Evolutionary conservation across 1,284 basidiomycete genomes (phyloP).

Genomic region (Puccinia coronata): DNA sequence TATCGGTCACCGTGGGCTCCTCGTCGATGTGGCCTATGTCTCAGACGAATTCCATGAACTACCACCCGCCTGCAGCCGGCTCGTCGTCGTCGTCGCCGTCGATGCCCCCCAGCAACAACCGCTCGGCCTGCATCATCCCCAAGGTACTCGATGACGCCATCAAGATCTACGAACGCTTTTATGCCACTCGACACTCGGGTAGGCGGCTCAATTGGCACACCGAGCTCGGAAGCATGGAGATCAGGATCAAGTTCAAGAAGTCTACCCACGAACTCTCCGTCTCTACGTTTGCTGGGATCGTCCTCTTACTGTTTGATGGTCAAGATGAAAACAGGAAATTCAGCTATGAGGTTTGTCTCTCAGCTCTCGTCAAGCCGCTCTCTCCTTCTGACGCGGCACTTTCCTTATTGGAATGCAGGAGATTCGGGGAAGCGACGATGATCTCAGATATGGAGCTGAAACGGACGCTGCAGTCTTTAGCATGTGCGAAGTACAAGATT

Average conservation of each 20-base stretch:
- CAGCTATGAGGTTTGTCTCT: constrained; percentile 67
- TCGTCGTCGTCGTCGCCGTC: not conserved
- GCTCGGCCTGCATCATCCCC: constrained; percentile 68
- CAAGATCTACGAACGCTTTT: constrained; percentile 83
- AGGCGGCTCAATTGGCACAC: constrained; percentile 91
- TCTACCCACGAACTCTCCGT: constrained; percentile 87
- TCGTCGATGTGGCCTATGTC: constrained; percentile 85
- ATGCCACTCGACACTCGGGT: constrained; percentile 83
- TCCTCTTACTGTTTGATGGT: constrained; percentile 84
- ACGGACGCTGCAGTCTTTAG: constrained; percentile 89
- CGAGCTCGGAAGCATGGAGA: constrained; percentile 86
- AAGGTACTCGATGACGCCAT: constrained; percentile 67
- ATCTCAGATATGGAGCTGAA: constrained; percentile 79
- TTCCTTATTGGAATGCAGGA: constrained; percentile 58
- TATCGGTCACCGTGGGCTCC: constrained; percentile 85
- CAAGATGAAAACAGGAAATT: constrained; percentile 70
- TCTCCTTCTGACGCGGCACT: not conserved
- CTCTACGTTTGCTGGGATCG: constrained; percentile 83
- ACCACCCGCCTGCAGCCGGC: constrained; percentile 56
- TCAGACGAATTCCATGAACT: constrained; percentile 63
- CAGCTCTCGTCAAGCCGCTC: not conserved
- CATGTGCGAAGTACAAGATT: constrained; percentile 94
- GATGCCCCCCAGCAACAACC: not conserved
- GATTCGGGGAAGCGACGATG: constrained; percentile 65
- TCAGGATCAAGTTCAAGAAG: constrained; percentile 77